Evolutionary conservation across 257 asterid species (phyloP), one percentile per base, ranked within the genome.

Genomic region (Asclepias syriaca): DNA sequence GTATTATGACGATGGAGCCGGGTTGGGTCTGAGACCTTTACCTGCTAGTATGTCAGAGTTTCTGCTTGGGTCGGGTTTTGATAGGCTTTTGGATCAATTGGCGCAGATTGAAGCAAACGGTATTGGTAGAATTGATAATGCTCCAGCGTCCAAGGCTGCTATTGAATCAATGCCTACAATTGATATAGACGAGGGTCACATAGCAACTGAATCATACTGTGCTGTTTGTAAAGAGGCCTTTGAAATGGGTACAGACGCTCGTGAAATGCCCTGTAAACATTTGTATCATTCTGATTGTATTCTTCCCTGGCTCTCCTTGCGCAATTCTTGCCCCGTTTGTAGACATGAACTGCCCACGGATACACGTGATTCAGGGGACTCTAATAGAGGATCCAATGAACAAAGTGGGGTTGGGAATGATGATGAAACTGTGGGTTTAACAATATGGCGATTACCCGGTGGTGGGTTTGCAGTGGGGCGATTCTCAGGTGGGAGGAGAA

Each of bases 381-480:
- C 57, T 3, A 78, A 55, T 57, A 79, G 89, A 63, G 87, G 75
- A 34, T 73, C 49, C 22, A 86, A 71, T 49, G 89, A 77, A 63
- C 69, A 53, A 39, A 74, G 57, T 64, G 48, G 39, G 18, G 78
- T 73, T 9, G 87, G 75, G 34, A 74, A 70, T 54, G 90, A 79
- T 49, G 96, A 83, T 18, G 95, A 86, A 68, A 79, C 90, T 6
- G 96, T 88, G 64, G 97, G 97, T 19, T 55, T 92, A 72, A 92
- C 97, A 0, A 92, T 92, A 71, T 92, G 97, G 97, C 84, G 97
- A 70, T 74, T 92, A 80, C 97, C 97, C 0, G 97, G 97, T 2
- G 96, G 96, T 34, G 97, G 97, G 53, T 92, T 89, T 64, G 97
- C 97, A 0, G 97, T 92, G 40, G 97, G 97, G 75, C 82, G 97